Percentiles rank a stretch among this genome's conserved stretches.
Evolutionary conservation across 768 basidiomycete genomes (phyloP).

Genomic region (Trametes maxima): DNA sequence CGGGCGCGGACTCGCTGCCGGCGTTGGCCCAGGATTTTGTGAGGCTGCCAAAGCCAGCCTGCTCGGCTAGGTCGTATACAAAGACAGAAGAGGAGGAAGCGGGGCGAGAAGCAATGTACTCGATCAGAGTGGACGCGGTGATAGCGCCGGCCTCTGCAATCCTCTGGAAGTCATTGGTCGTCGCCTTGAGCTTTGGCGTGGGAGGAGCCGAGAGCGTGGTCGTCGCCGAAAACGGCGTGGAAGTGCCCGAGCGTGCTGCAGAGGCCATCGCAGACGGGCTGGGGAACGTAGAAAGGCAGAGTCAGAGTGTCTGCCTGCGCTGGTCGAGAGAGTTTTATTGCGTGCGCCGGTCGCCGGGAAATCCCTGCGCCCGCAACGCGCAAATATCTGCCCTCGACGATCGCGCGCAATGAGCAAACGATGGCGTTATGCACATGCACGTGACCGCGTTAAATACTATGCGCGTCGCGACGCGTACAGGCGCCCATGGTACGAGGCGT

Average conservation of each 20-base stretch:
- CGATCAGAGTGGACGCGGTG: slow-evolving; percentile 65
- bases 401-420: slow-evolving; percentile 24
- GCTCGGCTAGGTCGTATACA: slow-evolving; percentile 81
- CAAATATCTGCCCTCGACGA: slow-evolving; percentile 1
- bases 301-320: neutral
- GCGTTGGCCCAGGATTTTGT: slow-evolving; percentile 66
- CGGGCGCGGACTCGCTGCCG: slow-evolving; percentile 46
- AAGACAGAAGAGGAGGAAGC: slow-evolving; percentile 68
- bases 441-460: slow-evolving; percentile 14
- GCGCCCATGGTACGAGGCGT: neutral
- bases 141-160: slow-evolving; percentile 24
- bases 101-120: slow-evolving; percentile 63
- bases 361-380: neutral
- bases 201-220: slow-evolving; percentile 38
- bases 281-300: neutral
- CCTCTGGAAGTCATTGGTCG: slow-evolving; percentile 25
- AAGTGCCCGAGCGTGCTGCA: slow-evolving; percentile 28
- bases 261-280: slow-evolving; percentile 28
- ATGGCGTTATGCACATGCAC: slow-evolving; percentile 24
- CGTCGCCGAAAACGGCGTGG: slow-evolving; percentile 34
- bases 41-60: slow-evolving; percentile 76
- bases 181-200: slow-evolving; percentile 35
- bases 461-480: slow-evolving; percentile 5
- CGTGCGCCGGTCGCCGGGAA: neutral
- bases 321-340: slow-evolving; percentile 16